Base-by-base conservation (phyloP, 2,329 filamentous ascomycete species). In the Seiridium unicorne region DNA sequence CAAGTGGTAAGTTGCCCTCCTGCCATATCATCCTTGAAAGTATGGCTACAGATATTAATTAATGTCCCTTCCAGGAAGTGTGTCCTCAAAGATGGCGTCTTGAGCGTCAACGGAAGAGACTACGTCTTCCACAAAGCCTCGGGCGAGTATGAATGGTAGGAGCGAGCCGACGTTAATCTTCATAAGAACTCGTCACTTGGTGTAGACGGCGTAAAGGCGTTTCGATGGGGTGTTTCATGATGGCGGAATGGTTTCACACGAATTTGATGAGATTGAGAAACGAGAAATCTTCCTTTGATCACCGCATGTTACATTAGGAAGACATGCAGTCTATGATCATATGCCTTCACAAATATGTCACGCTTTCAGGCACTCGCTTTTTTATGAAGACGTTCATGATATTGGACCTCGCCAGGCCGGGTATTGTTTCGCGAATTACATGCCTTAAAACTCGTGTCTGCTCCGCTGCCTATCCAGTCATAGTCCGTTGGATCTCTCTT, bases 121-220 rank as follows among this genome's bases (percentile, higher is more conserved):
- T 97, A 96, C 72, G 91, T 99, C 65, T 99, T 99, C 79, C 93
- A 97, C 81, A 98, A 98, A 78, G 95, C 93, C 32, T 93, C 90
- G 51, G 95, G 95, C 70, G 95, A 98, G 78, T 98, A 97, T 68
- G 95, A 99, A 77, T 99, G 95, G 95, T 99, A 85, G 78, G 13
- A 26, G 18, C 18, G 18, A 26, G 18, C 18, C 18, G 18, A 26
- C 18, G 18, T 26, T 26, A 26, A 26, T 26, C 18, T 26, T 26
- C 18, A 26, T 26, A 26, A 26, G 18, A 26, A 26, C 18, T 26
- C 18, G 18, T 26, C 18, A 26, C 18, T 26, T 26, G 18, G 18
- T 26, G 18, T 26, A 26, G 18, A 42, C 7, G 38, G 38, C 38
- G 38, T 13, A 42, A 26, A 8, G 38, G 38, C 38, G 38, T 42